These are phyloP conservation scores for Phytophthora europaea DNA, from an alignment of 352 stramenopile genomes.

Conservation along the genomic window DNA sequence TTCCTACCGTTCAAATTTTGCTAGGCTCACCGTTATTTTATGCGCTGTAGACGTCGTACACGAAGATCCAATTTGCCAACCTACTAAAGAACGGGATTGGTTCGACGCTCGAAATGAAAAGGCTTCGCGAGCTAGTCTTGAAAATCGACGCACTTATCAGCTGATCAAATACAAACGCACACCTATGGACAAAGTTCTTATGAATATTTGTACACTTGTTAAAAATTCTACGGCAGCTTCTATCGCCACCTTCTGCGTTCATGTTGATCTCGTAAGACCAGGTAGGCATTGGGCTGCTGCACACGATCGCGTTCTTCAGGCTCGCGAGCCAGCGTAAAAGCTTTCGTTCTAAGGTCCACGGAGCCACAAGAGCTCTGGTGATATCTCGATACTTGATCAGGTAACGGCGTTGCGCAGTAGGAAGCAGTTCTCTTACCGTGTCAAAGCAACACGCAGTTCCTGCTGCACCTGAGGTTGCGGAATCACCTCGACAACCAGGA, in stretches of 20 bases:
- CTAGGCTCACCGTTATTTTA: not conserved
- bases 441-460: constrained; percentile 63
- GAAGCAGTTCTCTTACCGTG: constrained; percentile 32
- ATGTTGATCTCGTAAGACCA: constrained; percentile 24
- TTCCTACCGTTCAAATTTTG: not conserved
- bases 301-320: not conserved
- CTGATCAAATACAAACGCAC: constrained; percentile 28
- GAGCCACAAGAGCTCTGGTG: not conserved
- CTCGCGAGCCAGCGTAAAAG: not conserved
- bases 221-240: constrained; percentile 44
- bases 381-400: not conserved
- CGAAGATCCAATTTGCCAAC: constrained; percentile 69
- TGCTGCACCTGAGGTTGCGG: constrained; percentile 67
- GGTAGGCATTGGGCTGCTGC: constrained; percentile 1
- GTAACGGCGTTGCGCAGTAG: not conserved
- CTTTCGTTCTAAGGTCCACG: not conserved
- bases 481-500: constrained; percentile 73
- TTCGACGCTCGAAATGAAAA: constrained; percentile 56
- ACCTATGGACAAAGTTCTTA: constrained; percentile 22
- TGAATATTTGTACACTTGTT: constrained; percentile 53
- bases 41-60: constrained; percentile 56
- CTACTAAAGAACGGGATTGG: constrained; percentile 78
- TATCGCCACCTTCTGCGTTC: constrained; percentile 38
- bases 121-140: constrained; percentile 70
- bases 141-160: constrained; percentile 68